Base-by-base conservation (phyloP, 768 basidiomycete genomes). In the Collybia sordida region DNA sequence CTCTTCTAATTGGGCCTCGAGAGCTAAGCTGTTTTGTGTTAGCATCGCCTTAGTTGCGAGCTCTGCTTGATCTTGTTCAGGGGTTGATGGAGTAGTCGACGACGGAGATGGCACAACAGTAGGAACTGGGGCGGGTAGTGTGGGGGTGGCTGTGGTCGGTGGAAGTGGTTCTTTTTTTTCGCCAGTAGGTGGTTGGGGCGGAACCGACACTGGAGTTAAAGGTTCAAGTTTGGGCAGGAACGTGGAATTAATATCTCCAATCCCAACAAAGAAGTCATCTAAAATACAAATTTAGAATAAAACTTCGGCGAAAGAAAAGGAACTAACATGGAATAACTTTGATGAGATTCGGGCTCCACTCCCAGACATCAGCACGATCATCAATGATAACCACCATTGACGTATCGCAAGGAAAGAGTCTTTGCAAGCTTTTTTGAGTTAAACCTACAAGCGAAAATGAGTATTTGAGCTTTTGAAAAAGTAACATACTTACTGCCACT, bases 331-430 rank as follows among this genome's bases (percentile, higher is more conserved):
- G 96, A 19, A 98, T 83, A 50, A 98, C 96, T 74, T 98, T 96
- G 64, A 98, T 80, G 34, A 99, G 77, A 68, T 99, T 98, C 2
- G 95, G 93, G 61, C 90, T 90, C 83, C 93, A 93, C 61, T 93
- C 91, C 97, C 97, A 99, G 25, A 99, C 96, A 63, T 99, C 97
- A 3, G 93, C 89, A 21, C 97, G 86, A 70, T 99, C 97, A 68
- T 99, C 97, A 51, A 99, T 98, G 59, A 99, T 90, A 57, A 98
- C 96, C 1, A 98, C 96, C 96, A 97, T 99, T 21, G 92, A 93
- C 34, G 91, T 93, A 68, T 98, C 96, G 49, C 91, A 93, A 5
- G 97, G 97, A 64, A 99, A 99, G 42, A 99, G 70, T 23, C 97
- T 79, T 64, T 93, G 86, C 19, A 99, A 69, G 62, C 85, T 92